Base-by-base conservation (phyloP, 176 grass and related monocot genomes). In the Eleusine coracana region DNA sequence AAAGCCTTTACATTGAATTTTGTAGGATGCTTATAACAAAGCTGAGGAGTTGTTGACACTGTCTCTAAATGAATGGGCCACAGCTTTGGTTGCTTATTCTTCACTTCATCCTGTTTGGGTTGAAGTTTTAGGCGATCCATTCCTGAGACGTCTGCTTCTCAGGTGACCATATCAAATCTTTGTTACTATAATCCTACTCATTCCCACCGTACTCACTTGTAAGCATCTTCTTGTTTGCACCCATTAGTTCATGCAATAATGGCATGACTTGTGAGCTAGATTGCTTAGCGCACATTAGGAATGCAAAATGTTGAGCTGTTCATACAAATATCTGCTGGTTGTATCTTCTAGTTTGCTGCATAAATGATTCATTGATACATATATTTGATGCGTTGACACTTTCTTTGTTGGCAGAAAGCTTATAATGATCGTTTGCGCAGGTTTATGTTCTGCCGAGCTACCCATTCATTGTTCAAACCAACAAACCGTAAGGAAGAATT, bases 121-220 rank as follows among this genome's bases (percentile, higher is more conserved):
- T 91, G 92, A 98, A 92, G 89, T 84, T 23, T 80, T 98, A 88
- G 89, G 92, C 5, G 96, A 98, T 85, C 92, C 92, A 46, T 88
- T 98, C 83, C 39, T 98, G 58, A 88, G 91, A 54, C 90, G 96
- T 17, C 76, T 98, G 73, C 92, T 98, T 74, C 90, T 98, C 45
- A 95, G 96, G 96, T 95, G 59, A 69, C 39, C 34, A 36, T 71
- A n/a, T 85, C 12, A 72, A 62, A 45, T 29, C 45, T 13, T 73
- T 34, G 46, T 70, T 80, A 46, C 51, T 18, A 44, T 44, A 76
- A 21, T 52, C 36, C 49, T 74, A 29, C 39, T 73, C 66, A 34
- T 77, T 61, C 11, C 20, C 25, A 71, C 28, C 18, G n/a, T 66
- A 21, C 3, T 68, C 6, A 12, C 45, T 21, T 7, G 31, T 44